phyloP scores from a whole-genome alignment of 805 yeast genomes.

The Wickerhamiella domercqiae region DNA sequence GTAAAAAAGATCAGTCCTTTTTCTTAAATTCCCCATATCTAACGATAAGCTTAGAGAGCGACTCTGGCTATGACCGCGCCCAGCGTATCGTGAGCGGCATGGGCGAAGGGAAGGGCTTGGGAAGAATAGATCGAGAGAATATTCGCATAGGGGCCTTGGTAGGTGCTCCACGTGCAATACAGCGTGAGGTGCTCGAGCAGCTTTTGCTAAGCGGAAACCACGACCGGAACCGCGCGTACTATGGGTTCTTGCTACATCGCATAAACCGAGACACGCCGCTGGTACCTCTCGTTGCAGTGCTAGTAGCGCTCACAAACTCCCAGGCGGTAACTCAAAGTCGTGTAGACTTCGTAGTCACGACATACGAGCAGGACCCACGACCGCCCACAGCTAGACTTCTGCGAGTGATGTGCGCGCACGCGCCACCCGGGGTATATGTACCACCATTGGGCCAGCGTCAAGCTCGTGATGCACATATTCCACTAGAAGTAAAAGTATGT shows the following conservation, averaged over 20 bases:
- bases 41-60: no score
- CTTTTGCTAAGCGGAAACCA: no score
- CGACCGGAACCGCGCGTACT: conserved; percentile 1
- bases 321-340: neutral
- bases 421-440: neutral
- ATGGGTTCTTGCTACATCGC: conserved; percentile 1
- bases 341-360: neutral
- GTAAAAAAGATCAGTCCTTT: no score
- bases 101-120: no score
- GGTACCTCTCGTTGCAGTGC: neutral
- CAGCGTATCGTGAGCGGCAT: no score
- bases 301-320: neutral
- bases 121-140: no score
- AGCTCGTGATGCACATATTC: neutral
- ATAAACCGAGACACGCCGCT: neutral
- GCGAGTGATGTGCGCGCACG: neutral
- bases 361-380: neutral
- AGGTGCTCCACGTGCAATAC: neutral
- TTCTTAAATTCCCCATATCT: no score
- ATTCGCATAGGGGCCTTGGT: neutral
- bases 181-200: neutral
- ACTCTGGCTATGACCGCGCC: no score
- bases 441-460: neutral
- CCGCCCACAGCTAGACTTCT: neutral
- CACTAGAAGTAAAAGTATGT: neutral